Conservation (phyloP, 2,329 filamentous ascomycete genomes). For the Elsinoe australis region DNA sequence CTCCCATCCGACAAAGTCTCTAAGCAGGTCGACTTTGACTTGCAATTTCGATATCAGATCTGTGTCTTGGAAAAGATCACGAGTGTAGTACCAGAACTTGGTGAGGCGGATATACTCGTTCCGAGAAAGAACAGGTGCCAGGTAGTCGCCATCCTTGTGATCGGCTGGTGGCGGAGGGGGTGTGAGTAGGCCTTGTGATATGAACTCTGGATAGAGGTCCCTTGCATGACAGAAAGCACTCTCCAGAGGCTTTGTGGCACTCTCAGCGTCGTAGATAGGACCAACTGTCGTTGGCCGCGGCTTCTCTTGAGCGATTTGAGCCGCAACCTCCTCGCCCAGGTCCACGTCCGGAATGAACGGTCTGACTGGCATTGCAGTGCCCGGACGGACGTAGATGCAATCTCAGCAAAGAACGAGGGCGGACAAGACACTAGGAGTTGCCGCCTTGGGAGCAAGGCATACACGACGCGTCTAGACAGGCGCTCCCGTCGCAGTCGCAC, state of each 20-base stretch:
- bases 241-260: neutral
- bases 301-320: no score
- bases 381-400: no score
- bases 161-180: neutral
- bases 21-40: constrained; percentile 37
- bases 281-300: no score
- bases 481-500: no score
- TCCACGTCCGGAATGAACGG: no score
- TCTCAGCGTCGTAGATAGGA: constrained; percentile 7
- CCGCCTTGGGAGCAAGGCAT: no score
- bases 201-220: neutral
- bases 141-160: constrained; percentile 23
- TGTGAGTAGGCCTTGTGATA: neutral
- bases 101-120: constrained; percentile 35
- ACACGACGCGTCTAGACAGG: no score
- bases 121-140: constrained; percentile 31
- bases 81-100: constrained; percentile 41
- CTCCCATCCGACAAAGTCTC: constrained; percentile 40
- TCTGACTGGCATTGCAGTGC: no score
- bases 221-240: neutral
- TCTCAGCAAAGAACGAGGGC: no score
- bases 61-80: constrained; percentile 33
- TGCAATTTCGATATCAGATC: constrained; percentile 38
- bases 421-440: no score
- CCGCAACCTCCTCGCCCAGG: no score